Evolutionary conservation across 2,329 filamentous ascomycete genomes (phyloP), one percentile per base, ranked within the genome.

Genomic region (Colletotrichum spaethianum): DNA sequence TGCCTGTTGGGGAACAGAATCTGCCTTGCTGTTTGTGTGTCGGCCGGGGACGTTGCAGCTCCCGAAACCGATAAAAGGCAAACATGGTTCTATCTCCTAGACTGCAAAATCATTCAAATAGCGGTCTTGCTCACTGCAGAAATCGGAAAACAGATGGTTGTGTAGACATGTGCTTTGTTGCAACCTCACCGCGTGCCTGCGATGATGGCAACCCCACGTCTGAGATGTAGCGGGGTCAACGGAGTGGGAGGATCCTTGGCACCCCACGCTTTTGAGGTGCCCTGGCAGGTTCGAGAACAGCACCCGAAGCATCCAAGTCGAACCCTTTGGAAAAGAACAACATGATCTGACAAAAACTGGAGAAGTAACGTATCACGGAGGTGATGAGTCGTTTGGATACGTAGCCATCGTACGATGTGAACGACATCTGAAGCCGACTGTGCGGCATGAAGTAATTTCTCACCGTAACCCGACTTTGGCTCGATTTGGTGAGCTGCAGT

Each of bases 331-430:
- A 44, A 20, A 12, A 36, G 38, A 16, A 23, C 23, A 18, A 46
- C 62, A 55, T 64, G 61, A 55, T 64, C 61, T 64, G 61, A 64
- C 48, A 4, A 56, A 64, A 44, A 46, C 11, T 12, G 50, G 62
- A 18, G 26, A 33, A 55, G 38, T 20, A 18, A n/a, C 48, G 28
- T n/a, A 18, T 56, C 9, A 18, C 38, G 2, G 20, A 55, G 14
- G 20, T 64, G 62, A 33, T n/a, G 6, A 28, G 50, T 64, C 38
- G 6, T 26, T 18, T 46, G 42, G 16, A 36, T 46, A 18, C 26
- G 36, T 18, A 18, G 50, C 50, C 23, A 55, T 64, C 50, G 62
- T 64, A 64, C 42, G 50, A 56, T 64, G 20, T 44, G 11, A 11
- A 56, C 11, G 12, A 16, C 23, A n/a, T 11, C 28, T 12, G 26